These are phyloP conservation scores for Teratosphaeria viscida DNA, from an alignment of 2,329 filamentous ascomycete genomes.

Conservation along the genomic window DNA sequence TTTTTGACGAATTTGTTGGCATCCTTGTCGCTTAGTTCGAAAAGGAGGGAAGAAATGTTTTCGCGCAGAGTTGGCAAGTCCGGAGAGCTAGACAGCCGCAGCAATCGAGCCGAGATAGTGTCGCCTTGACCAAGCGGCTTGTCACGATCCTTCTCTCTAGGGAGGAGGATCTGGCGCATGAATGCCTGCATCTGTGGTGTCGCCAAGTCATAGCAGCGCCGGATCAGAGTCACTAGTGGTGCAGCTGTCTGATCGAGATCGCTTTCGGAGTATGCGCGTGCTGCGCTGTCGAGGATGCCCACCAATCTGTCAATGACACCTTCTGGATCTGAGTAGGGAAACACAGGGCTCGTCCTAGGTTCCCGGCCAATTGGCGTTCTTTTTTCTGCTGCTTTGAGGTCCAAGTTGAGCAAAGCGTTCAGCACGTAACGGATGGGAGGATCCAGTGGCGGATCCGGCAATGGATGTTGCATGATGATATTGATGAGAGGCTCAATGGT, in stretches of 20 bases:
- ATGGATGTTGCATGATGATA: slow-evolving; percentile 53
- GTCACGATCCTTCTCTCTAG: slow-evolving; percentile 64
- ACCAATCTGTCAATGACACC: slow-evolving; percentile 55
- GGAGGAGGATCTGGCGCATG: slow-evolving; percentile 61
- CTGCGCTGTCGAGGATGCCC: slow-evolving; percentile 57
- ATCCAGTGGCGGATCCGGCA: slow-evolving; percentile 57
- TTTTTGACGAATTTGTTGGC: slow-evolving; percentile 74
- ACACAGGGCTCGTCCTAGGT: slow-evolving; percentile 44
- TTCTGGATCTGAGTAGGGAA: slow-evolving; percentile 52
- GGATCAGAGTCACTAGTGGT: slow-evolving; percentile 51
- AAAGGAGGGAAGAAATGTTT: slow-evolving; percentile 68
- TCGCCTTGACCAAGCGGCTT: slow-evolving; percentile 66
- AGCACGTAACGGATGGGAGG: slow-evolving; percentile 61
- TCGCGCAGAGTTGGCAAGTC: slow-evolving; percentile 61
- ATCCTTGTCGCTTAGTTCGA: slow-evolving; percentile 75
- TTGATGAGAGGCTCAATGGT: slow-evolving; percentile 60
- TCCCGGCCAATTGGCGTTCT: slow-evolving; percentile 12
- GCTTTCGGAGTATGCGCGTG: slow-evolving; percentile 51
- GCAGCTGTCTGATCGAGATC: slow-evolving; percentile 64
- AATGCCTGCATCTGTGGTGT: slow-evolving; percentile 50
- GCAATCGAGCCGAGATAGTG: slow-evolving; percentile 63
- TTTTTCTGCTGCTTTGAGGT: slow-evolving; percentile 40
- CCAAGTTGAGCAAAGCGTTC: slow-evolving; percentile 72
- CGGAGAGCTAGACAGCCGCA: slow-evolving; percentile 68
- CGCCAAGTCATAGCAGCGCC: slow-evolving; percentile 61